Conservation (phyloP, 306 rosid genomes). For the Leucaena leucocephala region DNA sequence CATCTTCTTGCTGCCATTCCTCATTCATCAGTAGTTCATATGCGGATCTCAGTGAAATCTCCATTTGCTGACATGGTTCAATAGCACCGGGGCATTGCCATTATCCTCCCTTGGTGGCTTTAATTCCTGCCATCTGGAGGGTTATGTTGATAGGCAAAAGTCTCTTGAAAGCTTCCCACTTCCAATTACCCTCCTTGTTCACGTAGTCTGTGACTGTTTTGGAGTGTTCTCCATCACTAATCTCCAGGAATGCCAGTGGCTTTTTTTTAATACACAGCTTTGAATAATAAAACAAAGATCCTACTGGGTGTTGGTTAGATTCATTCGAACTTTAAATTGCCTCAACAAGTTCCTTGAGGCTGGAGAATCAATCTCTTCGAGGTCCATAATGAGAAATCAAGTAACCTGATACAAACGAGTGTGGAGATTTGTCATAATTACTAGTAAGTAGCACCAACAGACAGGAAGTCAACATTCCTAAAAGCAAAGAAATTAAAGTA, state of each 20-base stretch:
- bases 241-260: neutral
- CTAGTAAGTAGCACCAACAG: neutral
- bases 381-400: constrained; percentile 27
- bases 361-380: constrained; percentile 28
- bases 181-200: neutral
- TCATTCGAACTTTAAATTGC: neutral
- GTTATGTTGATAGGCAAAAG: neutral
- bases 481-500: constrained; percentile 18
- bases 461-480: constrained; percentile 31
- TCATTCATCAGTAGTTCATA: neutral
- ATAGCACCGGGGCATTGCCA: neutral
- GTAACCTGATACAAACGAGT: constrained; percentile 26
- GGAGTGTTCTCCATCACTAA: neutral
- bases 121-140: neutral
- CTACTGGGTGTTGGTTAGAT: neutral
- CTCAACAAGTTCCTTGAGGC: constrained; percentile 19
- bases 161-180: neutral
- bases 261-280: neutral
- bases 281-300: constrained; percentile 2
- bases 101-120: neutral
- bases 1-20: neutral
- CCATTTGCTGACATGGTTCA: neutral
- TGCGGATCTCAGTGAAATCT: neutral
- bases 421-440: constrained; percentile 15
- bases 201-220: neutral